Evolutionary conservation across 352 stramenopile genomes (phyloP).

Genomic region (Pythium vanterpoolii): DNA sequence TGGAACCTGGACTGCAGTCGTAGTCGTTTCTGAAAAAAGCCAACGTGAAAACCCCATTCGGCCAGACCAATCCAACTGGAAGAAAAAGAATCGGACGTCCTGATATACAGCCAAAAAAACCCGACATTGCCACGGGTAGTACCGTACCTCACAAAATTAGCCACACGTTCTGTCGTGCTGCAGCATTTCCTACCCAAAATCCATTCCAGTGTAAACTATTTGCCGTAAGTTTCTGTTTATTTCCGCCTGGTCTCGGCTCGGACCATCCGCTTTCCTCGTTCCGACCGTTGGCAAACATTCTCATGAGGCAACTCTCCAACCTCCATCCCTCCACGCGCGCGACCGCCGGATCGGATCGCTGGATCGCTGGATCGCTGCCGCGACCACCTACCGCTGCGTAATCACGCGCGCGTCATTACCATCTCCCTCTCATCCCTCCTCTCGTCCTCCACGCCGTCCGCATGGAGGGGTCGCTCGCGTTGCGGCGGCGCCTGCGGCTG

Average conservation of each 20-base stretch:
- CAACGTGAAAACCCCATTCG: not conserved
- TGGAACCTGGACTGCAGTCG: not conserved
- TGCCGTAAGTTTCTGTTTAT: not conserved
- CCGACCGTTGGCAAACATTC: not conserved
- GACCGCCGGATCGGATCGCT: no score
- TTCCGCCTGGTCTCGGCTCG: slow-evolving; percentile 1
- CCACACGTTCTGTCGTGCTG: not conserved
- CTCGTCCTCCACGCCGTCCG: not conserved
- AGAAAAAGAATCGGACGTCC: not conserved
- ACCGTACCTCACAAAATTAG: not conserved
- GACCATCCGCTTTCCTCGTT: not conserved
- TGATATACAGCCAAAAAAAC: no score
- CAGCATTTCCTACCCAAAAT: not conserved
- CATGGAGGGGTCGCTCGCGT: not conserved
- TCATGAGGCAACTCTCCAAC: not conserved
- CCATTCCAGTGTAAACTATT: not conserved
- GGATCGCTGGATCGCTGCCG: not conserved
- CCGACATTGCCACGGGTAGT: not conserved
- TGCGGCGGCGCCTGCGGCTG: not conserved
- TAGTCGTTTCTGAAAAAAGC: not conserved
- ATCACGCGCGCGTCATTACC: not conserved
- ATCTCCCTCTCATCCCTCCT: not conserved
- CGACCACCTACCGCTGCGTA: not conserved
- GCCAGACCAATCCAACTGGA: not conserved
- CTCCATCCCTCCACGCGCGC: not conserved